These are phyloP conservation scores for Dryas integrifolia DNA, from an alignment of 331 rosid genomes.

Conservation along the genomic window DNA sequence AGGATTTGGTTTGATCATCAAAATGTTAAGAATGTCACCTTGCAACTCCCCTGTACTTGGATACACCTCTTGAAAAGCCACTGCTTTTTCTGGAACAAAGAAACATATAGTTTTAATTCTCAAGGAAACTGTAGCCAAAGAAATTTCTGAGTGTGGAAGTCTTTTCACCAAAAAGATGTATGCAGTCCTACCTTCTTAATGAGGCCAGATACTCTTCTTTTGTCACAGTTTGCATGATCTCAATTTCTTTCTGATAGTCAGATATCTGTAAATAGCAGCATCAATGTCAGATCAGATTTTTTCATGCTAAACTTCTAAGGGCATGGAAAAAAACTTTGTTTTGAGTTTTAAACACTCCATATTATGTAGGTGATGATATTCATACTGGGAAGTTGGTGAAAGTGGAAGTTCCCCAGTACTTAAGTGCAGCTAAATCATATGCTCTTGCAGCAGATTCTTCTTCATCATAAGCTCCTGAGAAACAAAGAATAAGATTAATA, in stretches of 20 bases:
- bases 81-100: conserved; percentile 65
- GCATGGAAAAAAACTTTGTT: not conserved
- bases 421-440: conserved; percentile 82
- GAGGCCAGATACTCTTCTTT: conserved; percentile 89
- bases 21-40: conserved; percentile 39
- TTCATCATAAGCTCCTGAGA: conserved; percentile 79
- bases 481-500: not conserved
- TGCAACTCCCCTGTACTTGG: conserved; percentile 86
- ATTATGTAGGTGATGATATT: not conserved
- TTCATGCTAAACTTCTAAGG: not conserved
- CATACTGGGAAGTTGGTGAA: conserved; percentile 80
- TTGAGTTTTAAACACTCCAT: not conserved
- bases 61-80: conserved; percentile 92
- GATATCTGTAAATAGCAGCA: conserved; percentile 39
- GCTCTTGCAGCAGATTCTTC: conserved; percentile 91
- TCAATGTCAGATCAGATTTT: conserved; percentile 5
- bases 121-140: not conserved
- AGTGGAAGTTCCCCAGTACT: conserved; percentile 77
- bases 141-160: not conserved
- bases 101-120: not conserved
- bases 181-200: conserved; percentile 59
- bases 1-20: not conserved
- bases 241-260: conserved; percentile 67
- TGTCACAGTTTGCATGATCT: conserved; percentile 72
- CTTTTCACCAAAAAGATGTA: not conserved